A percentile compares a stretch with the other conserved stretches of the same genome.
Conservation (phyloP, 345 rosid species). For the Fremontodendron californicum region DNA sequence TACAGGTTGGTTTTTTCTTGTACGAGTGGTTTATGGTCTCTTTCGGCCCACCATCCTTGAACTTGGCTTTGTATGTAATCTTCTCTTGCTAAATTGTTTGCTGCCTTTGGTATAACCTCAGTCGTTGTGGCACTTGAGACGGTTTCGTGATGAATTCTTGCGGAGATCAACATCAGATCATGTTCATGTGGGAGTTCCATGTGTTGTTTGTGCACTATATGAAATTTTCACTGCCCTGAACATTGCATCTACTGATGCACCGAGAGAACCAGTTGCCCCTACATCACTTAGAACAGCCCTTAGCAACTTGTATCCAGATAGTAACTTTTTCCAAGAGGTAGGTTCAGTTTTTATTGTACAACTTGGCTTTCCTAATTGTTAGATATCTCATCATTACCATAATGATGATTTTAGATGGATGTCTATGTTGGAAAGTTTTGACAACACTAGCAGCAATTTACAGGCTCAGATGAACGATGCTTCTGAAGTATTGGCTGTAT, state of each 20-base stretch:
- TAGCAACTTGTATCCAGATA: conserved; percentile 86
- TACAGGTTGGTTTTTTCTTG: conserved; percentile 54
- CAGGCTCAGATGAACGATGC: conserved; percentile 99
- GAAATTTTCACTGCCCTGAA: conserved; percentile 70
- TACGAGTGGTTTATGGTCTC: not conserved
- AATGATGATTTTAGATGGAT: conserved; percentile 3
- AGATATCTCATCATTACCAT: not conserved
- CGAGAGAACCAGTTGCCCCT: conserved; percentile 81
- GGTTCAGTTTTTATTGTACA: conserved; percentile 16
- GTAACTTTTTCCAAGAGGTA: conserved; percentile 95
- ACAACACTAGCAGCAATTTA: conserved; percentile 22
- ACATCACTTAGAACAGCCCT: conserved; percentile 80
- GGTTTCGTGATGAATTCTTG: conserved; percentile 75
- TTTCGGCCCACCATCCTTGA: not conserved
- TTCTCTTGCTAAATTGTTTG: conserved; percentile 7
- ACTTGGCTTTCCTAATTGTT: conserved; percentile 1
- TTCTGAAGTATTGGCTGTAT: conserved; percentile 85
- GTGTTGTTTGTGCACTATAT: conserved; percentile 82
- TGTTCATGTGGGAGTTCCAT: conserved; percentile 88
- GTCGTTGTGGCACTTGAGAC: conserved; percentile 94
- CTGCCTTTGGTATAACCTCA: too few species aligned
- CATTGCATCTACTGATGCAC: conserved; percentile 46
- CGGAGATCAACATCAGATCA: conserved; percentile 68
- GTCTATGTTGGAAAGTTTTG: conserved; percentile 5
- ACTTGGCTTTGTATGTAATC: not conserved